phyloP scores from a whole-genome alignment of 768 basidiomycete species.

The Mycena albidolilacea region DNA sequence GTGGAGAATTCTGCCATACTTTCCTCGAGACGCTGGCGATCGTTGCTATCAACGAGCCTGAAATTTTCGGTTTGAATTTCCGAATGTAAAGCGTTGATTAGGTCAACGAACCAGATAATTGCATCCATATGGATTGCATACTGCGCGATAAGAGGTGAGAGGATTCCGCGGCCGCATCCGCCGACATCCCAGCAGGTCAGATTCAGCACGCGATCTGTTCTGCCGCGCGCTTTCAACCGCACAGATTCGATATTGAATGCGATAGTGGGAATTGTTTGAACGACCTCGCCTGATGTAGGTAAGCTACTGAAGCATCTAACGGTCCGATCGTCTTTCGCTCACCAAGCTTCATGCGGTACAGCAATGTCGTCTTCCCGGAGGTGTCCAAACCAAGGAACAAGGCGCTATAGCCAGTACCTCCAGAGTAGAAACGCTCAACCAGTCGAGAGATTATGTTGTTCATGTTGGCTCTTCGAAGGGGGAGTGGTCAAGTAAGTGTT shows the following conservation, averaged over 20 bases:
- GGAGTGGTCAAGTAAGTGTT: constrained; percentile 12
- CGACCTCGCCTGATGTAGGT: constrained; percentile 48
- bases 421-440: constrained; percentile 48
- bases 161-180: constrained; percentile 61
- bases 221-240: constrained; percentile 41
- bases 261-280: constrained; percentile 59
- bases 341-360: constrained; percentile 60
- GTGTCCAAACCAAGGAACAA: constrained; percentile 54
- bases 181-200: constrained; percentile 79
- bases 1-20: constrained; percentile 63
- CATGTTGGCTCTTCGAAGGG: constrained; percentile 4
- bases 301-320: neutral
- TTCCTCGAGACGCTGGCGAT: constrained; percentile 64
- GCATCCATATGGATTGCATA: constrained; percentile 58
- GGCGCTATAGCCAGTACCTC: constrained; percentile 34
- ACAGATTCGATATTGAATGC: constrained; percentile 77
- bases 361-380: constrained; percentile 63
- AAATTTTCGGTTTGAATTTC: neutral
- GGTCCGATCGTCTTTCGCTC: neutral
- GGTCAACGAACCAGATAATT: constrained; percentile 70
- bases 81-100: neutral
- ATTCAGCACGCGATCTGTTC: constrained; percentile 53
- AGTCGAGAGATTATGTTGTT: constrained; percentile 44
- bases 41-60: constrained; percentile 59
- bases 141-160: constrained; percentile 48